Evolutionary conservation across 306 rosid species (phyloP).

Genomic region (Citrullus amarus): DNA sequence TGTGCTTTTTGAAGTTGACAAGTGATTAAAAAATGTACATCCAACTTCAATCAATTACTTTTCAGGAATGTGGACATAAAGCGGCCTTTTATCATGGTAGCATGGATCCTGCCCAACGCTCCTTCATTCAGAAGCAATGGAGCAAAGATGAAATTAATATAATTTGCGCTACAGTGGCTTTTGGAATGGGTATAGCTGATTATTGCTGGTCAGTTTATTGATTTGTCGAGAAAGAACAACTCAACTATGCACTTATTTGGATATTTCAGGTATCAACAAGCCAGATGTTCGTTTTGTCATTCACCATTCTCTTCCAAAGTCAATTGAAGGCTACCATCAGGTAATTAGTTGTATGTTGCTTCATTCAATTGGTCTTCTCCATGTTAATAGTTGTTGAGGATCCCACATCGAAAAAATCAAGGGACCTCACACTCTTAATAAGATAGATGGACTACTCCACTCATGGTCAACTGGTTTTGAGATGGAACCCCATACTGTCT

Average conservation of each 20-base stretch:
- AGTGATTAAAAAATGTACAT: neutral
- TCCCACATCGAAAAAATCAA: too few species aligned
- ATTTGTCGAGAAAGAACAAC: slow-evolving; percentile 6
- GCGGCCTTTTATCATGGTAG: slow-evolving; percentile 91
- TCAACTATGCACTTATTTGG: slow-evolving; percentile 13
- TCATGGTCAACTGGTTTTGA: too few species aligned
- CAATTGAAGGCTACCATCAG: slow-evolving; percentile 99
- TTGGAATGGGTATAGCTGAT: slow-evolving; percentile 86
- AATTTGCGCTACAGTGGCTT: slow-evolving; percentile 97
- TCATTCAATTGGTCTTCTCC: neutral
- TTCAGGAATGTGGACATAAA: slow-evolving; percentile 91
- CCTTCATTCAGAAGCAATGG: slow-evolving; percentile 90
- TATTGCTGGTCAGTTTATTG: slow-evolving; percentile 18
- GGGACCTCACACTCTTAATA: too few species aligned
- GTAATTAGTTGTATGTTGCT: slow-evolving; percentile 20
- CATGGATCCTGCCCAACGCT: slow-evolving; percentile 83
- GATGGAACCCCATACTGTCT: too few species aligned
- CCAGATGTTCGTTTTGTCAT: slow-evolving; percentile 98
- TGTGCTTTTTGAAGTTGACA: neutral
- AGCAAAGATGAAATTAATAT: slow-evolving; percentile 92
- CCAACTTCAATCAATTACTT: neutral
- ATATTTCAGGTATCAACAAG: slow-evolving; percentile 84
- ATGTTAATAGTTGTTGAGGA: neutral
- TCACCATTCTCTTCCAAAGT: slow-evolving; percentile 96
- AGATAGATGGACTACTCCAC: too few species aligned